Evolutionary conservation across 108 stramenopile species (phyloP).

Genomic region (Nitzschia sp.): DNA sequence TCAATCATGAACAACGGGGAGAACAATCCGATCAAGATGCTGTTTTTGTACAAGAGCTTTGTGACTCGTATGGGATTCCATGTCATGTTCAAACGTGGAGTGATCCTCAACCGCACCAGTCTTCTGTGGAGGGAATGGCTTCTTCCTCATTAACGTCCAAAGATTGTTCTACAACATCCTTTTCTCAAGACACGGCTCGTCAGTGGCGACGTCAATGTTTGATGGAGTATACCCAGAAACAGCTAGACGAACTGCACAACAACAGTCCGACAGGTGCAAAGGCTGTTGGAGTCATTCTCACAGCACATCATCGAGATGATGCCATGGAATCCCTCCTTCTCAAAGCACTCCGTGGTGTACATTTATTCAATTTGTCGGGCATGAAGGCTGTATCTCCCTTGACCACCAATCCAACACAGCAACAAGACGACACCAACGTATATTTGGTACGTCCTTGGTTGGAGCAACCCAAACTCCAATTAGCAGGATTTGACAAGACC

Average conservation of each 20-base stretch:
- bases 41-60: constrained; percentile 59
- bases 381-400: constrained; percentile 44
- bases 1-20: constrained; percentile 81
- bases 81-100: constrained; percentile 64
- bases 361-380: constrained; percentile 71
- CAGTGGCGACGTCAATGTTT: constrained; percentile 63
- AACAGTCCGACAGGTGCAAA: constrained; percentile 9
- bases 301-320: constrained; percentile 87
- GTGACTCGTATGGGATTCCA: constrained; percentile 45
- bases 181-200: constrained; percentile 82
- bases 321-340: constrained; percentile 77
- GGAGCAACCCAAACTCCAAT: constrained; percentile 17
- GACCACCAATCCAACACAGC: neutral
- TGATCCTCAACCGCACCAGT: constrained; percentile 22
- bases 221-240: constrained; percentile 26
- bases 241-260: neutral
- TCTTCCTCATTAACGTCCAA: neutral
- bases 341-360: constrained; percentile 79
- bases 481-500: constrained; percentile 33
- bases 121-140: neutral
- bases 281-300: constrained; percentile 61
- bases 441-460: constrained; percentile 76
- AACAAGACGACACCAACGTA: neutral
- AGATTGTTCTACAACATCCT: constrained; percentile 14
- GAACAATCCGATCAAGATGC: constrained; percentile 63